These are phyloP conservation scores for Venustampulla echinocandica DNA, from an alignment of 495 filamentous ascomycete species.

Conservation along the genomic window DNA sequence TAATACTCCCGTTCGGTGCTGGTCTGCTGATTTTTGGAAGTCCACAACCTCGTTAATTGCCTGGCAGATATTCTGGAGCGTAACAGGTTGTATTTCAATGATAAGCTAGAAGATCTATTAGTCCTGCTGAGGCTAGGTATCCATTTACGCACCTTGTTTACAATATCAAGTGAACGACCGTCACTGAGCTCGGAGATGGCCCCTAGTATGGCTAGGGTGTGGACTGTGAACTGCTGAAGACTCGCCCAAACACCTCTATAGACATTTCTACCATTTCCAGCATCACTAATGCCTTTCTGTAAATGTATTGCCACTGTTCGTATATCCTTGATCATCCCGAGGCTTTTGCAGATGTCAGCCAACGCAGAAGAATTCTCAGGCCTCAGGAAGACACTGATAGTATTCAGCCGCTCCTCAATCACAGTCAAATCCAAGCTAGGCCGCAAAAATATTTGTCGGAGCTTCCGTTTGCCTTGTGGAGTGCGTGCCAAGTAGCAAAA, in stretches of 20 bases:
- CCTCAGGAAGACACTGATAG: conserved; percentile 58
- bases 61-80: conserved; percentile 56
- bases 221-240: conserved; percentile 40
- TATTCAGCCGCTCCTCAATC: conserved; percentile 67
- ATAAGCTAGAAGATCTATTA: conserved; percentile 5
- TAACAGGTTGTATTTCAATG: conserved; percentile 35
- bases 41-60: conserved; percentile 72
- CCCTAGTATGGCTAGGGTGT: conserved; percentile 61
- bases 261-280: conserved; percentile 47
- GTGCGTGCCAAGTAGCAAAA: conserved; percentile 72
- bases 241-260: conserved; percentile 64
- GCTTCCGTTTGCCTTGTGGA: conserved; percentile 65
- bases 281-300: conserved; percentile 63
- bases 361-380: conserved; percentile 57
- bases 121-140: background rate
- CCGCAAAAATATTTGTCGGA: conserved; percentile 78
- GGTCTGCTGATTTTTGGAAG: conserved; percentile 68
- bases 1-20: conserved; percentile 64
- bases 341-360: conserved; percentile 47
- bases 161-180: conserved; percentile 44
- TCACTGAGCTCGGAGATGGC: conserved; percentile 52
- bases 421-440: conserved; percentile 60
- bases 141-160: conserved; percentile 41
- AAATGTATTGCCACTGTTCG: conserved; percentile 60
- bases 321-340: conserved; percentile 76